Percentiles rank a stretch among this genome's conserved stretches.
Evolutionary conservation across 768 basidiomycete genomes (phyloP).

Genomic region (Boletus rex-veris): DNA sequence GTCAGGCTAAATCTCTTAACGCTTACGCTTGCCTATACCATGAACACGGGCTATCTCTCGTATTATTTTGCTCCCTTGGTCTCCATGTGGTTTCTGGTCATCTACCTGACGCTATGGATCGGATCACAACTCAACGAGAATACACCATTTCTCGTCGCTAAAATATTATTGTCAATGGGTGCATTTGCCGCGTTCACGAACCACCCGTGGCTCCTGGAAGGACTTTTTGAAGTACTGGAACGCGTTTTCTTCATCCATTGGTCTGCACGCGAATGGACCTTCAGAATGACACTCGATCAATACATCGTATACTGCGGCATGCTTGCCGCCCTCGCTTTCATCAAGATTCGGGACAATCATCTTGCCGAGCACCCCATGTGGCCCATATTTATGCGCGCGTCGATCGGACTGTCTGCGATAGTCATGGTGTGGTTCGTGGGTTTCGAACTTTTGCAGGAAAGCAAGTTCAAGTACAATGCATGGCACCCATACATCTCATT

Average conservation of each 20-base stretch:
- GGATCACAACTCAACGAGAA: conserved; percentile 74
- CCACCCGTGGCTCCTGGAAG: conserved; percentile 57
- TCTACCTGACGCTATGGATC: conserved; percentile 73
- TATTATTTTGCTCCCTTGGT: conserved; percentile 92
- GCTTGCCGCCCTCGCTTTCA: conserved; percentile 66
- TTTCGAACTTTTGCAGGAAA: conserved; percentile 73
- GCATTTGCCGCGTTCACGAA: conserved; percentile 65
- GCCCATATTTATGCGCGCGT: conserved; percentile 48
- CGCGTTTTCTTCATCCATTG: conserved; percentile 72
- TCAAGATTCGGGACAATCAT: conserved; percentile 72
- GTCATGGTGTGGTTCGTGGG: conserved; percentile 73
- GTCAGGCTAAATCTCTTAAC: conserved; percentile 84
- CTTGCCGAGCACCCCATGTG: conserved; percentile 69
- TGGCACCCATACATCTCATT: conserved; percentile 84
- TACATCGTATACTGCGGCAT: conserved; percentile 89
- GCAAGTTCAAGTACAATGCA: conserved; percentile 81
- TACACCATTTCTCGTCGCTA: conserved; percentile 60
- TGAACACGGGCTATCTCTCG: conserved; percentile 89
- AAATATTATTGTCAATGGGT: conserved; percentile 63
- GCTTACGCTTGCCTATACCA: conserved; percentile 77
- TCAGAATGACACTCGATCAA: conserved; percentile 84
- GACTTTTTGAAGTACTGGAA: conserved; percentile 59
- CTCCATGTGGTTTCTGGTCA: conserved; percentile 85
- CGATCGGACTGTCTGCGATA: conserved; percentile 49
- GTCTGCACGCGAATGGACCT: conserved; percentile 85